Conservation (phyloP, 169 alveolate genomes). For the Cryptosporidium parvum region DNA sequence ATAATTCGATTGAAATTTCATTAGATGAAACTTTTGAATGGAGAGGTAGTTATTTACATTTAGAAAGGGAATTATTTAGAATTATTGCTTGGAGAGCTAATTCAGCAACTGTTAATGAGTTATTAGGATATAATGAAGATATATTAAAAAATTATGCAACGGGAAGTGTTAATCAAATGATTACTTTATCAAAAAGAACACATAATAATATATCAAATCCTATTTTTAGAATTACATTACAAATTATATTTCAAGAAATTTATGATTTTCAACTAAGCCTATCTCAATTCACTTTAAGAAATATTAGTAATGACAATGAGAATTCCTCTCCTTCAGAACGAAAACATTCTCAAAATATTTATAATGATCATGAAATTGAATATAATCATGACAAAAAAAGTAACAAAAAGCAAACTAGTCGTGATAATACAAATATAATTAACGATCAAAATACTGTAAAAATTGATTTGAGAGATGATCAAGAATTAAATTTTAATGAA, state of each 20-base stretch:
- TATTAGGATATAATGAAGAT: constrained; percentile 65
- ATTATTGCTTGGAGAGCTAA: constrained; percentile 73
- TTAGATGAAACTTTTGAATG: constrained; percentile 73
- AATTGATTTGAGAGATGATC: constrained; percentile 19
- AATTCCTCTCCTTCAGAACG: background rate
- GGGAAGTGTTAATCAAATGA: constrained; percentile 71
- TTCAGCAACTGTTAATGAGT: constrained; percentile 60
- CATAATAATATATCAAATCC: constrained; percentile 33
- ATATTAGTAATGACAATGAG: background rate
- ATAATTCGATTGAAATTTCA: constrained; percentile 57
- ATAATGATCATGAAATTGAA: constrained; percentile 4
- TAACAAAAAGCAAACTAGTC: background rate
- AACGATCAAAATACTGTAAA: constrained; percentile 20
- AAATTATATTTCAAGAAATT: constrained; percentile 70
- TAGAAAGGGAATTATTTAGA: constrained; percentile 66
- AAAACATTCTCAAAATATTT: background rate
- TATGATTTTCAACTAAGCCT: constrained; percentile 62
- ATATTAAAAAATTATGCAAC: constrained; percentile 67
- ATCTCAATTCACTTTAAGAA: constrained; percentile 51
- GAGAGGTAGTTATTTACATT: constrained; percentile 74
- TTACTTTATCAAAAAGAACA: constrained; percentile 41
- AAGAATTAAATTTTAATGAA: background rate
- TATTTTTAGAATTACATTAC: constrained; percentile 51
- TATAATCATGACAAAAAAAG: background rate
- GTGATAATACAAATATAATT: background rate